Evolutionary conservation across 257 asterid genomes (phyloP).

Genomic region (Lithospermum erythrorhizon): DNA sequence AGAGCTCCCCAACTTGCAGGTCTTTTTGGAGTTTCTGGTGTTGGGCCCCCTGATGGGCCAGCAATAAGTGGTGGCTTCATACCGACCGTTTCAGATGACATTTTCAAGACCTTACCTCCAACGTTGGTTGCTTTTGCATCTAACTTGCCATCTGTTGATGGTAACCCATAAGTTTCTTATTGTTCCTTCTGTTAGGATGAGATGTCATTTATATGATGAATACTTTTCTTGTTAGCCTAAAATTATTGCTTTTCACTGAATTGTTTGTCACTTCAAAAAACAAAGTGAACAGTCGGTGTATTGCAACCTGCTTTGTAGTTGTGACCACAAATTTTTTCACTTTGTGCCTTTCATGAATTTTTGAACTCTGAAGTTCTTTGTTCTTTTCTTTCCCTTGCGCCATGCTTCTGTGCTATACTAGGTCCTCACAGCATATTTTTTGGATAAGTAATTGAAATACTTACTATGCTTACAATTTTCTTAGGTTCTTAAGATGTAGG

Average conservation of each 20-base stretch:
- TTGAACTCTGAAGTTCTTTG: not conserved
- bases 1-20: constrained; percentile 27
- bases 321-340: not conserved
- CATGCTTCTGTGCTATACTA: too few species aligned
- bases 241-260: not conserved
- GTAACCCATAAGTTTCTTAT: constrained; percentile 16
- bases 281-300: not conserved
- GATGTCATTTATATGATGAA: not conserved
- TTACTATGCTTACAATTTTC: not conserved
- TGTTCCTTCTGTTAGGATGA: not conserved
- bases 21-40: constrained; percentile 31
- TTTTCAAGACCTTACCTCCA: constrained; percentile 59
- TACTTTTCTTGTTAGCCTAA: not conserved
- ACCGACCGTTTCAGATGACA: constrained; percentile 30
- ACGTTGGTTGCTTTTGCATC: constrained; percentile 50
- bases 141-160: constrained; percentile 76
- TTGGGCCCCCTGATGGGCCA: constrained; percentile 29
- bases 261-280: not conserved
- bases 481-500: not conserved
- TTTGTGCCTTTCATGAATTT: not conserved
- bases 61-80: constrained; percentile 35
- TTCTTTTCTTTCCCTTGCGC: too few species aligned
- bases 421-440: too few species aligned
- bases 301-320: not conserved
- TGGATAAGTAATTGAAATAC: not conserved